Evolutionary conservation across 176 grass and related monocot species (phyloP).

Genomic region (Poa pratensis): DNA sequence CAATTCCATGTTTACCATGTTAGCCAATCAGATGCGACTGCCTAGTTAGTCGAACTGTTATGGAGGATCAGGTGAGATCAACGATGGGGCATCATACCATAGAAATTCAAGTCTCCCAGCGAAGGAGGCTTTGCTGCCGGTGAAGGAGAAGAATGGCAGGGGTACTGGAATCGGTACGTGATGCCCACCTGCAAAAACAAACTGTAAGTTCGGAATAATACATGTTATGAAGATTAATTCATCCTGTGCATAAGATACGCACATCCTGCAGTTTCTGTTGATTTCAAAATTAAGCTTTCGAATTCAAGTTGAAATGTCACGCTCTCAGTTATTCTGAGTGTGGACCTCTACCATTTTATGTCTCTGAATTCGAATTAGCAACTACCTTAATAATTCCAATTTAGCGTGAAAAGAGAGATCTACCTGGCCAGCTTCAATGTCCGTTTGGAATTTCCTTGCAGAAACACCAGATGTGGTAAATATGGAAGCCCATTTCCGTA

Average conservation of each 20-base stretch:
- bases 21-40: not conserved
- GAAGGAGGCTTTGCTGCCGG: conserved; percentile 89
- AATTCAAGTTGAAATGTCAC: conserved; percentile 1
- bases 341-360: not conserved
- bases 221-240: not conserved
- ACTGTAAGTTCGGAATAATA: not conserved
- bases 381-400: not conserved
- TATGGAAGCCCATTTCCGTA: conserved; percentile 97
- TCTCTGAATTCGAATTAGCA: not conserved
- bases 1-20: conserved; percentile 14
- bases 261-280: not conserved
- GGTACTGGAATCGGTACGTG: conserved; percentile 95
- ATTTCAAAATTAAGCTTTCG: not conserved
- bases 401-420: not conserved
- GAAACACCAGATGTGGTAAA: conserved; percentile 86
- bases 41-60: not conserved
- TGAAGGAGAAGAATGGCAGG: conserved; percentile 96
- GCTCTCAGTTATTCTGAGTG: not conserved
- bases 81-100: conserved; percentile 50
- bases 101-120: conserved; percentile 96
- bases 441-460: conserved; percentile 88
- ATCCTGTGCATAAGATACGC: not conserved
- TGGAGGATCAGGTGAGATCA: not conserved
- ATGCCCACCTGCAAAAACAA: conserved; percentile 74
- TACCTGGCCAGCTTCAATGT: conserved; percentile 98